Conservation (phyloP, 2,329 filamentous ascomycete species). For the Periglandula ipomoeae region DNA sequence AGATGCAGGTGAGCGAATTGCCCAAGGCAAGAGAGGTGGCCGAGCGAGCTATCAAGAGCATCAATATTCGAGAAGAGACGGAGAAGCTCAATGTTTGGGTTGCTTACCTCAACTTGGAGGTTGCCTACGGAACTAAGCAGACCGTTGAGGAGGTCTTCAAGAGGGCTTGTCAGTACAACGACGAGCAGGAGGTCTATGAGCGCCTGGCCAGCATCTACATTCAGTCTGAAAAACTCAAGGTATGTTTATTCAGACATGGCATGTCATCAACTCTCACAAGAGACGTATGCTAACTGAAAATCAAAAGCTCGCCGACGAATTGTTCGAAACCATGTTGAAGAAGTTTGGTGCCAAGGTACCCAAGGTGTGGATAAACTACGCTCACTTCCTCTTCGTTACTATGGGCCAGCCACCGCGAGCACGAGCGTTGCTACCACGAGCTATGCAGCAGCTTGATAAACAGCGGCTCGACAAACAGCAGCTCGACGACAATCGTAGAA, state of each 20-base stretch:
- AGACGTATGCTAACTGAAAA: slow-evolving; percentile 7
- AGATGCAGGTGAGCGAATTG: slow-evolving; percentile 84
- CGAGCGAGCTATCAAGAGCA: slow-evolving; percentile 81
- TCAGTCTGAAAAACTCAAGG: slow-evolving; percentile 74
- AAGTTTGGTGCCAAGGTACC: slow-evolving; percentile 77
- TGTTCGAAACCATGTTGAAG: slow-evolving; percentile 81
- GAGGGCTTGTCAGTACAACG: slow-evolving; percentile 88
- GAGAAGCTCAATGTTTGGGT: slow-evolving; percentile 97
- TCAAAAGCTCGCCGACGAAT: slow-evolving; percentile 70
- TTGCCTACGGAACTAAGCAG: slow-evolving; percentile 77
- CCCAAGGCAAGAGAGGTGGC: slow-evolving; percentile 82
- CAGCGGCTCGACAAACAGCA: too few species aligned
- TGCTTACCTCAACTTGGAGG: slow-evolving; percentile 87
- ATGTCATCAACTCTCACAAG: background rate
- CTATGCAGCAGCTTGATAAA: slow-evolving; percentile 70
- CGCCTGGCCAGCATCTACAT: slow-evolving; percentile 91
- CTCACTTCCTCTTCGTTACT: slow-evolving; percentile 78
- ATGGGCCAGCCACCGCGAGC: slow-evolving; percentile 61
- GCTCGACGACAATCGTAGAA: slow-evolving; percentile 52
- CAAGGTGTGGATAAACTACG: slow-evolving; percentile 88
- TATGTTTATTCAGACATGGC: slow-evolving; percentile 40
- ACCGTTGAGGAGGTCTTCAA: slow-evolving; percentile 80
- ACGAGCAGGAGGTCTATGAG: slow-evolving; percentile 81
- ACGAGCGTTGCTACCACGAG: slow-evolving; percentile 70
- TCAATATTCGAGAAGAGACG: slow-evolving; percentile 80